Evolutionary conservation across 2,329 filamentous ascomycete genomes (phyloP).

Genomic region (Verticillium dahliae): DNA sequence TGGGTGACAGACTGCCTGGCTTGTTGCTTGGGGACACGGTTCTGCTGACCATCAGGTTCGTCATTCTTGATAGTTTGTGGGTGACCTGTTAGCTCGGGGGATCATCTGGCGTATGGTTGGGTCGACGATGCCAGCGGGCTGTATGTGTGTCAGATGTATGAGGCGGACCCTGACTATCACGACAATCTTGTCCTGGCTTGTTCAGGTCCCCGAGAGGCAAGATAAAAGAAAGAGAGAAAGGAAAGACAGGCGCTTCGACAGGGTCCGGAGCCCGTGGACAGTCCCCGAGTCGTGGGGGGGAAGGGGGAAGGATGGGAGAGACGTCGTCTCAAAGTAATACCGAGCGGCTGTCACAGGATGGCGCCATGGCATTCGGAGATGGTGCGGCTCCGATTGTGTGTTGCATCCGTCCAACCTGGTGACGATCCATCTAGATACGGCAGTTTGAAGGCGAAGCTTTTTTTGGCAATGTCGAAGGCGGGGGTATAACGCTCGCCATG

Average conservation of each 20-base stretch:
- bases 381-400: neutral
- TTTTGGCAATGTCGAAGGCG: neutral
- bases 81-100: neutral
- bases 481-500: neutral
- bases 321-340: neutral
- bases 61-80: neutral
- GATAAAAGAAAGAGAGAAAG: neutral
- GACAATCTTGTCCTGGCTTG: neutral
- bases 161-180: neutral
- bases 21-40: too few relatives aligned
- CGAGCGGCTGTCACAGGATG: neutral
- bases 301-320: neutral
- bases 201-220: neutral
- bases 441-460: neutral
- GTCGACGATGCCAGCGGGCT: neutral
- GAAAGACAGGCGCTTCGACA: neutral
- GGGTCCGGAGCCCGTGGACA: neutral
- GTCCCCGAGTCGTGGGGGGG: neutral
- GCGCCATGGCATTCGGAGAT: neutral
- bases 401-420: neutral
- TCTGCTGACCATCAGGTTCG: neutral
- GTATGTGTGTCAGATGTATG: neutral
- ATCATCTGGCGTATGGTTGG: neutral
- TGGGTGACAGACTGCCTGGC: neutral
- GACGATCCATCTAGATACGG: neutral